Evolutionary conservation across 2,329 filamentous ascomycete species (phyloP).

Genomic region (Paecilomyces fulvus): DNA sequence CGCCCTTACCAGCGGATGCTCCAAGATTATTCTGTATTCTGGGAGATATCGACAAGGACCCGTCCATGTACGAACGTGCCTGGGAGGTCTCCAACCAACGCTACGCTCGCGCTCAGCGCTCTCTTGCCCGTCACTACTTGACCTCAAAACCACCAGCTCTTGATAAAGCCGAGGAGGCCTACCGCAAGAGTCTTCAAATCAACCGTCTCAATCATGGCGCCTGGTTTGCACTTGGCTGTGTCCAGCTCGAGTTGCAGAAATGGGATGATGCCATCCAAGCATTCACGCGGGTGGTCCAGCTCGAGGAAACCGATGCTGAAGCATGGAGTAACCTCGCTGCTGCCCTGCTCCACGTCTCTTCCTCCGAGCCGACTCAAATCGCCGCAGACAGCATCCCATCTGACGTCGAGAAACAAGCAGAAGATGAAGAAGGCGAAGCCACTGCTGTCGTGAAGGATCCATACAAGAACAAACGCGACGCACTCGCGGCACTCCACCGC

Average conservation of each 20-base stretch:
- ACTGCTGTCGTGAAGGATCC: conserved; percentile 28
- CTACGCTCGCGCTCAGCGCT: conserved; percentile 80
- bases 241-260: conserved; percentile 65
- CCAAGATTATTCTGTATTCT: conserved; percentile 87
- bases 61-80: conserved; percentile 68
- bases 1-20: conserved; percentile 69
- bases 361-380: conserved; percentile 20
- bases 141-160: conserved; percentile 52
- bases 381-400: conserved; percentile 2
- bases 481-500: conserved; percentile 76
- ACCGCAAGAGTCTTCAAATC: conserved; percentile 64
- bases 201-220: conserved; percentile 74
- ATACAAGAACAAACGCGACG: conserved; percentile 58
- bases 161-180: conserved; percentile 64
- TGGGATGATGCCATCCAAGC: conserved; percentile 75
- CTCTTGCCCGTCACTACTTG: conserved; percentile 71
- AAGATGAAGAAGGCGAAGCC: conserved; percentile 21
- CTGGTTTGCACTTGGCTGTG: conserved; percentile 88
- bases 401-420: conserved; percentile 1
- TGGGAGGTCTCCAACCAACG: conserved; percentile 77
- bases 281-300: conserved; percentile 72
- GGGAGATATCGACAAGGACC: conserved; percentile 74
- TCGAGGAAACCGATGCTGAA: conserved; percentile 81
- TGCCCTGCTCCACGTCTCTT: conserved; percentile 55
- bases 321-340: conserved; percentile 94